Evolutionary conservation across 1,284 basidiomycete genomes (phyloP).

Genomic region (Blastosporella zonata): DNA sequence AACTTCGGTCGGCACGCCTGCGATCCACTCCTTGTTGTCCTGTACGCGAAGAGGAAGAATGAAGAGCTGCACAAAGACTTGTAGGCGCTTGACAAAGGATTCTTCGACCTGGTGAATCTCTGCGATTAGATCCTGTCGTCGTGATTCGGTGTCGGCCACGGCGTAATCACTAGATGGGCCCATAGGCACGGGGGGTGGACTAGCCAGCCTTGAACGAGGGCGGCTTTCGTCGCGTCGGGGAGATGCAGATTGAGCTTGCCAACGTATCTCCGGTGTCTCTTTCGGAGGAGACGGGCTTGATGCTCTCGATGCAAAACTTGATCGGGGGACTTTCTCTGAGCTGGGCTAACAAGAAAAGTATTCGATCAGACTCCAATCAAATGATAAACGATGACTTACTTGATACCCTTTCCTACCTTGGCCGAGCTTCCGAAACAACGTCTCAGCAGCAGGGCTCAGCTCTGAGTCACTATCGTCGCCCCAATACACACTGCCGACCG

Average conservation of each 20-base stretch:
- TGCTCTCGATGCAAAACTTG: constrained; percentile 26
- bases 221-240: constrained; percentile 6
- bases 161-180: not conserved
- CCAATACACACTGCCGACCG: constrained; percentile 43
- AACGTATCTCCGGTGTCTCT: constrained; percentile 4
- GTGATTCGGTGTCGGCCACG: constrained; percentile 43
- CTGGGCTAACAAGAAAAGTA: constrained; percentile 2
- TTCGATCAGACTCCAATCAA: not conserved
- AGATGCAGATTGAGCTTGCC: not conserved
- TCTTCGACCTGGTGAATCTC: constrained; percentile 69
- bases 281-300: constrained; percentile 28
- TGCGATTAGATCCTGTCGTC: constrained; percentile 67
- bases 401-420: constrained; percentile 16
- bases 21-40: constrained; percentile 70
- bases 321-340: constrained; percentile 6
- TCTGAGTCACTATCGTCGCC: constrained; percentile 35
- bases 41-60: constrained; percentile 72
- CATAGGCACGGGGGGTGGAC: not conserved
- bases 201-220: constrained; percentile 9
- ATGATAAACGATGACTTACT: constrained; percentile 7
- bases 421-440: constrained; percentile 45
- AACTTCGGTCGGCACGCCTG: constrained; percentile 69
- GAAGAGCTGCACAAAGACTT: constrained; percentile 64
- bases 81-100: constrained; percentile 63
- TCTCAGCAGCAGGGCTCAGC: constrained; percentile 50